Base-by-base conservation (phyloP, 768 basidiomycete genomes). In the Auricularia sp. region DNA sequence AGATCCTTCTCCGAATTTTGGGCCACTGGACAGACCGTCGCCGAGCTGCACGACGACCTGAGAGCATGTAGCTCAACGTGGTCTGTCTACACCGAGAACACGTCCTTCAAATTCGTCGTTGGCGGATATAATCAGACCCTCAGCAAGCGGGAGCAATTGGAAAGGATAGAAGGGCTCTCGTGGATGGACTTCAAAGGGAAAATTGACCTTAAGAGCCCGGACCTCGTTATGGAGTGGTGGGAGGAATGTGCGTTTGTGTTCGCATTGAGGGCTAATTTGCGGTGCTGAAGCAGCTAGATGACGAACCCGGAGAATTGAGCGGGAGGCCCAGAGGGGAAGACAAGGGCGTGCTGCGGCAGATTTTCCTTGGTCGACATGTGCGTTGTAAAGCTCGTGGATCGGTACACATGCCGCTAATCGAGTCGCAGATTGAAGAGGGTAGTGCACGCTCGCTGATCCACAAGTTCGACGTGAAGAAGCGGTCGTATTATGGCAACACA, bases 401-500 rank as follows among this genome's bases (percentile, higher is more conserved):
- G 66, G 68, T 29, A 67, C 67, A 35, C 61, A 59, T 10, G 64
- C 64, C 21, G 56, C 35, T 23, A n/a, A 34, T 16, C 54, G 34
- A 23, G 23, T 29, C 61, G 65, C 77, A 82, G 90, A 66, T 87
- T 61, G 77, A 77, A 66, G 82, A 87, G 70, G 87, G 88, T 14
- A 78, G 81, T 34, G 89, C 91, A 0, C 84, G 96, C 4, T 71
- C 77, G 2, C 78, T 95, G 39, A 80, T 93, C 60, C 74, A 77
- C 60, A 82, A 77, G 62, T 96, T 92, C 66, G 87, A 91, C 66
- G 88, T 99, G 61, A 98, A 97, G 74, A 91, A 92, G 69, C 83
- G 97, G 8, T 77, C 78, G 14, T 98, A 90, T 71, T 98, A 86
- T 73, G 97, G 97, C 3, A 99, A 95, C 68, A 99, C 97, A 0